These are phyloP conservation scores for Umbelopsis ramanniana DNA, from an alignment of 192 early-diverging fungal species.

Conservation along the genomic window DNA sequence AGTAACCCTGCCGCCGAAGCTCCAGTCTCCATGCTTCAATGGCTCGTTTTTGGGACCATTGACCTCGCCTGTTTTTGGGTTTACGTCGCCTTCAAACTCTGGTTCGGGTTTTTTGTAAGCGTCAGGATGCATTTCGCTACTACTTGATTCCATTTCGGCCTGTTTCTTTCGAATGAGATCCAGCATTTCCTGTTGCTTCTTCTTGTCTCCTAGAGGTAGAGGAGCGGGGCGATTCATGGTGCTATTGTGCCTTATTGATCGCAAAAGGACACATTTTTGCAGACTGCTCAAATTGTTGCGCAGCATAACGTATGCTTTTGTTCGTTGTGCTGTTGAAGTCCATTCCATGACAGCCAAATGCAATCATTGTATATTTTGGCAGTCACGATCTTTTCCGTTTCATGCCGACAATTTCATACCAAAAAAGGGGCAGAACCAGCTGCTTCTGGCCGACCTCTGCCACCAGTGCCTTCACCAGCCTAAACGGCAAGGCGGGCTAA, in stretches of 20 bases:
- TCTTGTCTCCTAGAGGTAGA: constrained; percentile 68
- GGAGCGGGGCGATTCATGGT: constrained; percentile 59
- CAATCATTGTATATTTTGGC: too few relatives aligned
- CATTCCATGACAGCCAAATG: too few relatives aligned
- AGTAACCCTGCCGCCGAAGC: constrained; percentile 64
- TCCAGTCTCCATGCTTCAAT: constrained; percentile 84
- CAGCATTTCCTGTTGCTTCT: constrained; percentile 75
- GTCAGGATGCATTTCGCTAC: constrained; percentile 51
- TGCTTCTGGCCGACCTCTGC: too few relatives aligned
- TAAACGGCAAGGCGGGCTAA: too few relatives aligned
- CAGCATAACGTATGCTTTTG: not conserved
- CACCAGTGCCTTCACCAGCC: too few relatives aligned
- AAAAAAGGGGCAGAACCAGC: too few relatives aligned
- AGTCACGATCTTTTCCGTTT: too few relatives aligned
- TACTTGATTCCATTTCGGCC: constrained; percentile 25
- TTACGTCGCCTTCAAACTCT: constrained; percentile 77
- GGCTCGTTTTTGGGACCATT: constrained; percentile 75
- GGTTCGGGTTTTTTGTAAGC: constrained; percentile 46
- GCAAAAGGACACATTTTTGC: not conserved
- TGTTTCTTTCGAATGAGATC: constrained; percentile 62
- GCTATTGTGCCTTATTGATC: not conserved
- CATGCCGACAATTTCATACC: too few relatives aligned
- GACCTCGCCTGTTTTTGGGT: constrained; percentile 61
- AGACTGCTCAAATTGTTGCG: not conserved
- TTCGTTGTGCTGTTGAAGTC: too few relatives aligned